Conservation (phyloP, 345 rosid species). For the Passiflora organensis region DNA sequence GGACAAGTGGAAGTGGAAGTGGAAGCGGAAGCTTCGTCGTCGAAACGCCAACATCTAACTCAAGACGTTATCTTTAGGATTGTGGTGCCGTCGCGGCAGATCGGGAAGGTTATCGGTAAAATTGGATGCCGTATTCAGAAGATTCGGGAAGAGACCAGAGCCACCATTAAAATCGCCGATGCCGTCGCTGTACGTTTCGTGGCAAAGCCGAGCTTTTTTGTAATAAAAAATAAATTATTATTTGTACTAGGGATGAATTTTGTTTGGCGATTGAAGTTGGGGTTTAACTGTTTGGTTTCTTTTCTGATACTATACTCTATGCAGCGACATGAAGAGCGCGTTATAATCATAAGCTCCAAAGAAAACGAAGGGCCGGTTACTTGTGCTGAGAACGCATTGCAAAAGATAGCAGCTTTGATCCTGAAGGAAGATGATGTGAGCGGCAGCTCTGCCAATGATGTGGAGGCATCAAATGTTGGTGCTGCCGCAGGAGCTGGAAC, state of each 20-base stretch:
- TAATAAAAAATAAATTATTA: too few relatives aligned
- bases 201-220: too few relatives aligned
- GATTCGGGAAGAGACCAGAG: slow-evolving; percentile 68
- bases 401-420: slow-evolving; percentile 47
- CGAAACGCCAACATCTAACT: slow-evolving; percentile 36
- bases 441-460: slow-evolving; percentile 1
- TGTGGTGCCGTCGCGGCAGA: slow-evolving; percentile 56
- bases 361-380: slow-evolving; percentile 34
- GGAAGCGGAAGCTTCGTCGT: too few relatives aligned
- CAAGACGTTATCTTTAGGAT: slow-evolving; percentile 56
- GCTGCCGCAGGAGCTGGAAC: slow-evolving; percentile 16
- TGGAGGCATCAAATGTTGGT: slow-evolving; percentile 20
- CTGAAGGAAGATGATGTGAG: slow-evolving; percentile 44
- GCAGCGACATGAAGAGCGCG: slow-evolving; percentile 73
- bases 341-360: slow-evolving; percentile 62
- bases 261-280: too few relatives aligned
- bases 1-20: too few relatives aligned
- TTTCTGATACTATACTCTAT: neutral
- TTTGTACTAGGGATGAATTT: too few relatives aligned
- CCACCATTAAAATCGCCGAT: slow-evolving; percentile 62
- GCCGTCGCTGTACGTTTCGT: slow-evolving; percentile 43
- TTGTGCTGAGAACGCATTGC: slow-evolving; percentile 59
- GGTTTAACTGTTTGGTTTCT: neutral
- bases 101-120: slow-evolving; percentile 67
- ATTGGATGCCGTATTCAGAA: slow-evolving; percentile 59